Conservation (phyloP, 768 basidiomycete genomes). For the Astraeus odoratus region DNA sequence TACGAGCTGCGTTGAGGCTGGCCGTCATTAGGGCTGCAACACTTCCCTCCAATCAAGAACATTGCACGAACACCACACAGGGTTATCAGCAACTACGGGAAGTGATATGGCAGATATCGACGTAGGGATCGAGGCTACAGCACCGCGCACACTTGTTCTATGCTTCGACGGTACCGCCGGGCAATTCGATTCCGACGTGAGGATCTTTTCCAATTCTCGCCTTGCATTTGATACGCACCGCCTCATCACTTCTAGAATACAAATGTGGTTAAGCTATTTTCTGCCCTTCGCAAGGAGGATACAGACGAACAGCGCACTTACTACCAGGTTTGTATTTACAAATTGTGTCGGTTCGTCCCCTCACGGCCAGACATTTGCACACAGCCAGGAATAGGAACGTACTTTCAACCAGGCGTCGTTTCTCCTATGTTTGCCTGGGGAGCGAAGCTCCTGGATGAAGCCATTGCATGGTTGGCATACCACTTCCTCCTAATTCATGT, state of each 20-base stretch:
- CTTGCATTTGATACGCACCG: not conserved
- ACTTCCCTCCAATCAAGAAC: too few relatives aligned
- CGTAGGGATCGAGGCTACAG: not conserved
- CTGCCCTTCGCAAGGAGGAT: conserved; percentile 52
- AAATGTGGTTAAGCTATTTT: conserved; percentile 66
- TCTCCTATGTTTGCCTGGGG: conserved; percentile 50
- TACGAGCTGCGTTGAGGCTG: too few relatives aligned
- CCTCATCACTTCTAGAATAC: conserved; percentile 39
- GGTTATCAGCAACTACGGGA: not conserved
- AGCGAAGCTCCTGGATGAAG: conserved; percentile 59
- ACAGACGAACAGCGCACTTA: conserved; percentile 54
- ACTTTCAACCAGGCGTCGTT: conserved; percentile 60
- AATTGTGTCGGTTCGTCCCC: too few relatives aligned
- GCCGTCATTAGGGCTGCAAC: too few relatives aligned
- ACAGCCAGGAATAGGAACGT: conserved; percentile 42
- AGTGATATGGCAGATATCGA: not conserved
- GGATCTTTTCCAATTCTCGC: conserved; percentile 10
- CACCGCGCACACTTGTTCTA: conserved; percentile 45
- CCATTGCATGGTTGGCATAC: conserved; percentile 60
- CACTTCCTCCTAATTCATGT: not conserved
- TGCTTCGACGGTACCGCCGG: conserved; percentile 67
- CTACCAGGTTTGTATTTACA: conserved; percentile 49
- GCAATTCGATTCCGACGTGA: conserved; percentile 42
- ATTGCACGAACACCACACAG: too few relatives aligned
- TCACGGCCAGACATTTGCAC: not conserved